Percentiles rank a stretch among this genome's conserved stretches.
Evolutionary conservation across 2,329 filamentous ascomycete species (phyloP).

Genomic region (Venturia asperata): DNA sequence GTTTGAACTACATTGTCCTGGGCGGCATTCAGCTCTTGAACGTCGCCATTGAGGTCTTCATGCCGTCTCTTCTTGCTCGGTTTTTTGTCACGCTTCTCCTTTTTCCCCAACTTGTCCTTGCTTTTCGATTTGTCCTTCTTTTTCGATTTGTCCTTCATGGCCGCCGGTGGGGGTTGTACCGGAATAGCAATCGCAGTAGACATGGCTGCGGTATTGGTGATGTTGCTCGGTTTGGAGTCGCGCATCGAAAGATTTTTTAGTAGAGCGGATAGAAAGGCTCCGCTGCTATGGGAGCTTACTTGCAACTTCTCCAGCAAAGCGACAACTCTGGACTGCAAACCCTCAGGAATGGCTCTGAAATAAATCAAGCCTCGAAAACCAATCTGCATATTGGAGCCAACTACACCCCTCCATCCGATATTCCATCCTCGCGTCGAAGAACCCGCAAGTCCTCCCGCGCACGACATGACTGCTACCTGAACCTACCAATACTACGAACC

Average conservation of each 20-base stretch:
- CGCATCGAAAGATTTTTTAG: conserved; percentile 13
- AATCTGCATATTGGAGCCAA: neutral
- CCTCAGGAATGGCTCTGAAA: neutral
- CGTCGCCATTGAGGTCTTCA: conserved; percentile 18
- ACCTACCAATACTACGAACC: conserved; percentile 19
- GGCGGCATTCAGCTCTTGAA: conserved; percentile 16
- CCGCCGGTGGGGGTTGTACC: neutral
- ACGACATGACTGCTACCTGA: conserved; percentile 1
- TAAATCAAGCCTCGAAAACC: neutral
- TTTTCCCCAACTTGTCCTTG: conserved; percentile 20
- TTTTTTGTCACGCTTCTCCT: conserved; percentile 21
- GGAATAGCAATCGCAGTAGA: conserved; percentile 4
- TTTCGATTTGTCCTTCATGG: neutral
- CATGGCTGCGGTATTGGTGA: conserved; percentile 9
- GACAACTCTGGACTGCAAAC: neutral
- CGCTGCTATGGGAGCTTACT: neutral
- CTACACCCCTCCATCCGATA: neutral
- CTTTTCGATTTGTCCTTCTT: conserved; percentile 16
- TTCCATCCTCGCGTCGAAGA: neutral
- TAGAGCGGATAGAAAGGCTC: conserved; percentile 6
- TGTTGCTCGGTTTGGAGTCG: neutral
- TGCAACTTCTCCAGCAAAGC: neutral
- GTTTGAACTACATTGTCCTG: conserved; percentile 6
- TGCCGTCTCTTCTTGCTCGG: conserved; percentile 20
- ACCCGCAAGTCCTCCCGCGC: neutral